Conservation (phyloP, 2,329 filamentous ascomycete genomes). For the Penicillium sp. region DNA sequence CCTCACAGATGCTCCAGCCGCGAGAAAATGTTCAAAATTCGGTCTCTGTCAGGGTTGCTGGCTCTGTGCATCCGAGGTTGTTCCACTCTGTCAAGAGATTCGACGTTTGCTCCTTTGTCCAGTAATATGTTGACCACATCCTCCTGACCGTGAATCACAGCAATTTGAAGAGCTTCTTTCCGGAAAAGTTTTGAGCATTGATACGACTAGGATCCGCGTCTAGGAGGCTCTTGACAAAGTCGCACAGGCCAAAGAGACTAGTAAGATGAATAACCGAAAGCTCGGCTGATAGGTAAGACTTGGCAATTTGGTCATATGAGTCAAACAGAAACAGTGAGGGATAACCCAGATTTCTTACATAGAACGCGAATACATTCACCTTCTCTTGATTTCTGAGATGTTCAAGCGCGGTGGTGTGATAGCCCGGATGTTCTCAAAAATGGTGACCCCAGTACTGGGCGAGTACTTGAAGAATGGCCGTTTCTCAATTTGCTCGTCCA, state of each 20-base stretch:
- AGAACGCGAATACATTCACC: not conserved
- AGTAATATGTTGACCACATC: conserved; percentile 8
- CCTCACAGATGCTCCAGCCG: not conserved
- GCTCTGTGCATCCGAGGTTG: not conserved
- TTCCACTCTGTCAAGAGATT: not conserved
- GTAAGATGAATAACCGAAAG: not conserved
- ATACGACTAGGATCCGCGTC: not conserved
- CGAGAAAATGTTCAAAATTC: not conserved
- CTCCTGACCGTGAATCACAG: not conserved
- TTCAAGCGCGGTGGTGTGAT: not conserved
- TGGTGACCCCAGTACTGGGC: conserved; percentile 23
- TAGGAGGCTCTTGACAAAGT: not conserved
- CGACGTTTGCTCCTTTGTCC: conserved; percentile 4
- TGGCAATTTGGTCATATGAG: not conserved
- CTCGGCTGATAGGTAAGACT: not conserved
- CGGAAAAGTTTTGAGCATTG: not conserved
- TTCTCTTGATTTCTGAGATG: not conserved
- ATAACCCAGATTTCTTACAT: not conserved
- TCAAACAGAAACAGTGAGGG: not conserved
- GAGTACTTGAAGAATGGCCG: conserved; percentile 22
- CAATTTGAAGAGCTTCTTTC: conserved; percentile 3
- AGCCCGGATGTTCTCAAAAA: not conserved
- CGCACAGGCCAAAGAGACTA: not conserved
- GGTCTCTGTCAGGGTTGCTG: not conserved
- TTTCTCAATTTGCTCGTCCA: not conserved